phyloP scores from a whole-genome alignment of 1,139 yeast species.

The Kodamaea alishanica region DNA sequence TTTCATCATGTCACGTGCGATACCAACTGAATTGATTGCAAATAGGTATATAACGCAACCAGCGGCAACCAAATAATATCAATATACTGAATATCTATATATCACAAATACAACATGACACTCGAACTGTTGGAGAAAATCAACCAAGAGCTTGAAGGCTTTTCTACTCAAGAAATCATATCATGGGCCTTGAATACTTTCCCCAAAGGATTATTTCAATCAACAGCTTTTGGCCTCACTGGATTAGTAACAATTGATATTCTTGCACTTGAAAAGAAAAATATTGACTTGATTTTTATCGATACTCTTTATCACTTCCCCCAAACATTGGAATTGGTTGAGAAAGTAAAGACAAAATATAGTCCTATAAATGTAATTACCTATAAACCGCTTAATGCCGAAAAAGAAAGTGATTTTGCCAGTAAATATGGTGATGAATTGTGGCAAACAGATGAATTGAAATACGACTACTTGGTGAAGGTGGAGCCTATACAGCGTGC shows the following conservation, averaged over 20 bases:
- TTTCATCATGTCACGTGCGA: too few relatives aligned
- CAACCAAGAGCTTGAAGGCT: constrained; percentile 54
- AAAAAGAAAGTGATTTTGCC: constrained; percentile 62
- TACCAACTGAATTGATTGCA: too few relatives aligned
- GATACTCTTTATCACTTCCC: constrained; percentile 94
- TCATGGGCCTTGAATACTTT: constrained; percentile 80
- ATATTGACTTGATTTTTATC: constrained; percentile 75
- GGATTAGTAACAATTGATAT: constrained; percentile 88
- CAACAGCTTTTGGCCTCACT: constrained; percentile 93
- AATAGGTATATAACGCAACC: too few relatives aligned
- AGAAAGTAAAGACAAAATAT: constrained; percentile 55
- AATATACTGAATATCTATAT: too few relatives aligned
- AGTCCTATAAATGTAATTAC: constrained; percentile 48
- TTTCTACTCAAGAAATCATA: constrained; percentile 69
- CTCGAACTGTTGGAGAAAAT: constrained; percentile 35
- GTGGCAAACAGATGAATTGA: constrained; percentile 80
- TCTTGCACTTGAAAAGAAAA: constrained; percentile 50
- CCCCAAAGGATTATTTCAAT: constrained; percentile 71
- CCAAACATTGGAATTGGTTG: constrained; percentile 79
- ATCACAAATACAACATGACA: too few relatives aligned
- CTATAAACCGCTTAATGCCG: constrained; percentile 59
- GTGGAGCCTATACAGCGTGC: constrained; percentile 93
- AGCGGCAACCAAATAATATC: too few relatives aligned
- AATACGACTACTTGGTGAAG: constrained; percentile 83
- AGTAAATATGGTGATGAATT: constrained; percentile 65